These are phyloP conservation scores for Mycena indigotica DNA, from an alignment of 768 basidiomycete species.

Conservation along the genomic window DNA sequence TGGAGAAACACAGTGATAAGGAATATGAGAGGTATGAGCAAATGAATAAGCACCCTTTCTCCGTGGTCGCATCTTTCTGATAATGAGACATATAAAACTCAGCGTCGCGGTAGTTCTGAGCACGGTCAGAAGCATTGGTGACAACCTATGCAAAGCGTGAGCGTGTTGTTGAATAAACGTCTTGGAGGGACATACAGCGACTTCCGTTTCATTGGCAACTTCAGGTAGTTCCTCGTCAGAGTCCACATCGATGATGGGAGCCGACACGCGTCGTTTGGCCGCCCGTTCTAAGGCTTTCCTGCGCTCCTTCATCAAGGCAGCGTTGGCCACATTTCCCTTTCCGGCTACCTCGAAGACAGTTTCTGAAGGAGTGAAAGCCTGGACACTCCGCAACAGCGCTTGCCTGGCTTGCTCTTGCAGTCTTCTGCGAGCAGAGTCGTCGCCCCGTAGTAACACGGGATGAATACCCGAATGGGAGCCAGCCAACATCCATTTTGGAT, in stretches of 20 bases:
- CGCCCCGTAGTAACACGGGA: constrained; percentile 61
- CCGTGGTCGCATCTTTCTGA: constrained; percentile 82
- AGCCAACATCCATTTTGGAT: constrained; percentile 69
- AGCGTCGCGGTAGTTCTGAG: constrained; percentile 67
- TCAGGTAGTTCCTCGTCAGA: constrained; percentile 37
- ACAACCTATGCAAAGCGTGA: constrained; percentile 51
- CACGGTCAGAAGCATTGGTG: constrained; percentile 60
- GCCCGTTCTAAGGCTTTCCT: constrained; percentile 76
- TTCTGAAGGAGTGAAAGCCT: constrained; percentile 81
- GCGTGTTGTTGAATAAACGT: constrained; percentile 8
- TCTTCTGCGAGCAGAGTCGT: constrained; percentile 37
- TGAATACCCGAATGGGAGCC: constrained; percentile 68
- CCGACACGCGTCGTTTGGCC: constrained; percentile 44
- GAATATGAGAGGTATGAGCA: not conserved
- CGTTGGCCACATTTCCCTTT: constrained; percentile 63
- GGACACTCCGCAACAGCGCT: constrained; percentile 71
- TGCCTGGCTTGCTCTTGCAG: constrained; percentile 59
- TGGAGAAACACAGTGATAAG: constrained; percentile 30
- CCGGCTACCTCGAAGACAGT: constrained; percentile 90
- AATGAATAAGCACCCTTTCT: constrained; percentile 79
- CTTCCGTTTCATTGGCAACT: constrained; percentile 72
- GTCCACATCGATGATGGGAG: constrained; percentile 33
- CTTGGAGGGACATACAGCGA: constrained; percentile 54
- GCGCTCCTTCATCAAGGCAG: constrained; percentile 85
- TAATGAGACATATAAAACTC: constrained; percentile 93